phyloP scores from a whole-genome alignment of 331 rosid genomes.

The Dryas integrifolia region DNA sequence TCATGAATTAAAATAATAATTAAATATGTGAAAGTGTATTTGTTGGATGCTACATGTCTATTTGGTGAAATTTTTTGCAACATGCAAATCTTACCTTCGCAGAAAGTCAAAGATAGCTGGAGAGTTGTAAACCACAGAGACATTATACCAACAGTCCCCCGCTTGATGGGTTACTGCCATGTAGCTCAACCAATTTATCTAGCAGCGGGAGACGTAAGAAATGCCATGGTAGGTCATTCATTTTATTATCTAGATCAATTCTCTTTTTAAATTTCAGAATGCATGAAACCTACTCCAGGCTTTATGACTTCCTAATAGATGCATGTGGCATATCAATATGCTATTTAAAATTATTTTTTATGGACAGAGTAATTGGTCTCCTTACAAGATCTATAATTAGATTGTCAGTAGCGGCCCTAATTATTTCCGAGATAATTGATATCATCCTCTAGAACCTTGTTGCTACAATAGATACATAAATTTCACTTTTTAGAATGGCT shows the following conservation, averaged over 20 bases:
- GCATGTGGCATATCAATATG: not conserved
- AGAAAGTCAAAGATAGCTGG: constrained; percentile 98
- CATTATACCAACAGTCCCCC: constrained; percentile 91
- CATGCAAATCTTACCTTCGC: constrained; percentile 35
- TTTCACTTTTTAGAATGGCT: not conserved
- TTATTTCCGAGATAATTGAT: constrained; percentile 1
- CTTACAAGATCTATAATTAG: not conserved
- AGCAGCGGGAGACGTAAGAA: constrained; percentile 61
- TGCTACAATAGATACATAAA: not conserved
- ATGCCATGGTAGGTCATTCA: constrained; percentile 60
- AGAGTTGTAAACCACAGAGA: constrained; percentile 97
- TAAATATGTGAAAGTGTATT: not conserved
- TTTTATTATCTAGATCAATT: not conserved
- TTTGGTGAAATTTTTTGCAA: constrained; percentile 14
- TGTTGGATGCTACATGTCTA: not conserved
- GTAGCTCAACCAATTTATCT: constrained; percentile 90
- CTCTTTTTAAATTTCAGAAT: not conserved
- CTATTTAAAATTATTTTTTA: not conserved
- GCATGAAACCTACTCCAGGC: not conserved
- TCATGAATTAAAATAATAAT: not conserved
- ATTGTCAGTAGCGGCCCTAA: not conserved
- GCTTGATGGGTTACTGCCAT: constrained; percentile 97
- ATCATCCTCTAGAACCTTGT: not conserved
- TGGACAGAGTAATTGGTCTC: not conserved
- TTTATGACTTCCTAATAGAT: not conserved